These are phyloP conservation scores for Glycine tomentella DNA, from an alignment of 306 rosid genomes.

Conservation along the genomic window DNA sequence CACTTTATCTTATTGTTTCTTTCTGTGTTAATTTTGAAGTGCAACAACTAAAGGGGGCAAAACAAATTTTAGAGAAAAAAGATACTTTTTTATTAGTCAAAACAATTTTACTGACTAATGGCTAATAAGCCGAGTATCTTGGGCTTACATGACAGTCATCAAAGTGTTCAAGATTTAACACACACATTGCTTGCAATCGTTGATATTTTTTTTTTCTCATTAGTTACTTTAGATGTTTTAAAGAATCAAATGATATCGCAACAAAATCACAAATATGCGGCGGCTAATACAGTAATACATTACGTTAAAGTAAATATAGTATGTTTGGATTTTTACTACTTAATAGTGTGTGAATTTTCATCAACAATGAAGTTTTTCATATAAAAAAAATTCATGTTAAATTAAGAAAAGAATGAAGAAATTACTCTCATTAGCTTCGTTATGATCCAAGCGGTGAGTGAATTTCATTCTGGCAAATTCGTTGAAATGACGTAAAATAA, in stretches of 20 bases:
- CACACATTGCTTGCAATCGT: constrained; percentile 43
- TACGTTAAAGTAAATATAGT: neutral
- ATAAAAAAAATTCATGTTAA: too few species aligned
- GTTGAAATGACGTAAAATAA: neutral
- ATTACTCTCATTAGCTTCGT: too few species aligned
- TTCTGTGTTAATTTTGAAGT: neutral
- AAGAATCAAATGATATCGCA: constrained; percentile 43
- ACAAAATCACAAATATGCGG: constrained; percentile 52
- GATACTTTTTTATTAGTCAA: constrained; percentile 56
- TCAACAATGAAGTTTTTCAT: too few species aligned
- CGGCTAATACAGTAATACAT: constrained; percentile 25
- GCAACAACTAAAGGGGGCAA: neutral
- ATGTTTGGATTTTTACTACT: neutral
- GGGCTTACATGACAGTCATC: constrained; percentile 71
- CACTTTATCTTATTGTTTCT: neutral
- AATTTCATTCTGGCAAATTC: neutral
- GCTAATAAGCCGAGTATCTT: constrained; percentile 58
- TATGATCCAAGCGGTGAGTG: too few species aligned
- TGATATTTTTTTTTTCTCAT: neutral
- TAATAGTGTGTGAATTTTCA: neutral
- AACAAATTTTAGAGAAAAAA: constrained; percentile 4
- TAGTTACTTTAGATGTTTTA: neutral
- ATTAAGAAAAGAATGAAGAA: too few species aligned
- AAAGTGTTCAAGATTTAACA: constrained; percentile 49
- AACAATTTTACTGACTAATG: constrained; percentile 58